phyloP scores from a whole-genome alignment of 2,329 filamentous ascomycete species.

The Colletotrichum nymphaeae region DNA sequence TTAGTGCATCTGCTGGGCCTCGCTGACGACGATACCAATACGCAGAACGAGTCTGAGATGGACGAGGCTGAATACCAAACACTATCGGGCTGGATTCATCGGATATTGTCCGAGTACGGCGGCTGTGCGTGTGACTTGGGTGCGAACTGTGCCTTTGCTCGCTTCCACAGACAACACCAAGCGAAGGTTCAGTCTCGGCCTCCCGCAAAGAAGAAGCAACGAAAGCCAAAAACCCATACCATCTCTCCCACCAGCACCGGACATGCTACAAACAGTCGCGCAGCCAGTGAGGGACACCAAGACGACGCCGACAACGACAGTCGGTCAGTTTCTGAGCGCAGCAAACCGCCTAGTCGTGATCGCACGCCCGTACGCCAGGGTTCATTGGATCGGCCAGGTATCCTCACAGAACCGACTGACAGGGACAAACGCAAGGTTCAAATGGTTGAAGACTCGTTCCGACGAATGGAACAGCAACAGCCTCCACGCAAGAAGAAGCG shows the following conservation, averaged over 20 bases:
- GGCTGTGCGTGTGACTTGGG: constrained; percentile 80
- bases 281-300: constrained; percentile 69
- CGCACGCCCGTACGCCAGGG: constrained; percentile 71
- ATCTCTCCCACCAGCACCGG: constrained; percentile 73
- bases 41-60: constrained; percentile 63
- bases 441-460: constrained; percentile 73
- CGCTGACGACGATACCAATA: constrained; percentile 66
- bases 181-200: constrained; percentile 55
- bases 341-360: constrained; percentile 76
- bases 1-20: constrained; percentile 71
- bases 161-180: constrained; percentile 70
- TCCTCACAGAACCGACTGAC: constrained; percentile 73
- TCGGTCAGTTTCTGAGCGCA: constrained; percentile 61
- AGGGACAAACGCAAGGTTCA: constrained; percentile 75
- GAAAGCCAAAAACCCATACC: constrained; percentile 66
- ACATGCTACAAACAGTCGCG: constrained; percentile 71
- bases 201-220: constrained; percentile 60
- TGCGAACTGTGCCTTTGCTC: constrained; percentile 71
- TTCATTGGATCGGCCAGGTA: constrained; percentile 68
- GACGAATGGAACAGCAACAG: constrained; percentile 69
- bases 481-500: constrained; percentile 72
- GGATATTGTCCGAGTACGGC: constrained; percentile 80
- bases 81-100: constrained; percentile 74
- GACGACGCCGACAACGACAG: constrained; percentile 68
- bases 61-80: constrained; percentile 70